Conservation (phyloP, 164 flowering plant species). For the Tetrastigma voinierianum region DNA sequence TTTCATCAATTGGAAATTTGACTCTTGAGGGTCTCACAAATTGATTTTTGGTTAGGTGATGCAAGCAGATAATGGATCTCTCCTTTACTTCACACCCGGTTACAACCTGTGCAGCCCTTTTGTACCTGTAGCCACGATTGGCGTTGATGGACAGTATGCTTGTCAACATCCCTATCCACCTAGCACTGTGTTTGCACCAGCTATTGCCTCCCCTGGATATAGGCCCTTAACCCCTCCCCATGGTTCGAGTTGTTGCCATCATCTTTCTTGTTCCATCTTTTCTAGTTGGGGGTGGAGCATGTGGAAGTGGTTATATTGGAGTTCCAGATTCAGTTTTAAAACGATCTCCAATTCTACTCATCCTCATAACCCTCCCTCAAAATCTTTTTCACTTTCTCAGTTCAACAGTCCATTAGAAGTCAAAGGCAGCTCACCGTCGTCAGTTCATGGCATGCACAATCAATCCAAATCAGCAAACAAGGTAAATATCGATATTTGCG, state of each 20-base stretch:
- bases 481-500: too few relatives aligned
- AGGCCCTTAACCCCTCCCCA: constrained; percentile 29
- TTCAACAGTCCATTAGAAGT: constrained; percentile 19
- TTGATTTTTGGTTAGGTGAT: constrained; percentile 35
- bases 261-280: constrained; percentile 34
- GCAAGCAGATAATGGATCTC: constrained; percentile 53
- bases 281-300: constrained; percentile 31
- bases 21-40: too few relatives aligned
- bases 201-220: constrained; percentile 37
- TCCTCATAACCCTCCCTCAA: constrained; percentile 22
- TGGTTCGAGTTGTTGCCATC: constrained; percentile 44
- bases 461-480: constrained; percentile 39
- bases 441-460: constrained; percentile 25
- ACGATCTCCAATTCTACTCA: constrained; percentile 25
- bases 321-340: constrained; percentile 30
- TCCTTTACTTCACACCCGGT: constrained; percentile 40
- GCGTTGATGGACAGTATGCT: constrained; percentile 47
- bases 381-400: constrained; percentile 20
- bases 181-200: constrained; percentile 28
- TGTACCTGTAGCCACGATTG: constrained; percentile 33
- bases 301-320: constrained; percentile 28
- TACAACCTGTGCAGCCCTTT: constrained; percentile 37
- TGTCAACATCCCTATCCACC: constrained; percentile 37
- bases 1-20: too few relatives aligned
- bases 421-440: constrained; percentile 24